Evolutionary conservation across 148 eudicot species (phyloP).

Genomic region (Arbutus unedo): DNA sequence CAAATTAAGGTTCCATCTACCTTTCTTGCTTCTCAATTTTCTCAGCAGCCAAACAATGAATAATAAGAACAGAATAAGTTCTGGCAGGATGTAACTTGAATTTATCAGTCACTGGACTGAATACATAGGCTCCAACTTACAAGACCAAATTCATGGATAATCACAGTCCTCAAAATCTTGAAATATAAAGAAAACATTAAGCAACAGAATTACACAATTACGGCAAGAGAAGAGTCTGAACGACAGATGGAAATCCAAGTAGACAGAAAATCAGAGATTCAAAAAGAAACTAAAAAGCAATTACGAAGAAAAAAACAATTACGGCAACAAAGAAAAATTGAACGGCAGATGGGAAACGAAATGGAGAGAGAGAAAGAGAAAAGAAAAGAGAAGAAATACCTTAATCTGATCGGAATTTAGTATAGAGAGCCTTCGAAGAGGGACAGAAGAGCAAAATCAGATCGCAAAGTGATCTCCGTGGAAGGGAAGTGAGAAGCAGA

Average conservation of each 20-base stretch:
- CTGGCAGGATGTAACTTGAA: not conserved
- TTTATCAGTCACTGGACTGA: not conserved
- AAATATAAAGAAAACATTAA: not conserved
- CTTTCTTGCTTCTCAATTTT: not conserved
- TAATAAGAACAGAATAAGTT: not conserved
- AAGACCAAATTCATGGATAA: not conserved
- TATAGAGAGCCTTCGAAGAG: not conserved
- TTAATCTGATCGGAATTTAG: not conserved
- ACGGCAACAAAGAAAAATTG: not conserved
- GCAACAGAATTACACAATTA: not conserved
- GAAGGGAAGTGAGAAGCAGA: constrained; percentile 5
- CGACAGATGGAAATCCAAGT: not conserved
- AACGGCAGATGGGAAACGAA: not conserved
- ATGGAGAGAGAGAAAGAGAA: not conserved
- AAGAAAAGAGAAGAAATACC: not conserved
- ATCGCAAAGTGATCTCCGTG: not conserved
- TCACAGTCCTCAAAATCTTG: not conserved
- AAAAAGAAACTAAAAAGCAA: not conserved
- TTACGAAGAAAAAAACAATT: not conserved
- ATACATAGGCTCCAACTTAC: too few relatives aligned
- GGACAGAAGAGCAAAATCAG: not conserved
- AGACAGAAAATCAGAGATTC: not conserved
- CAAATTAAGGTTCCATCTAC: not conserved
- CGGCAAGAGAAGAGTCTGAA: not conserved
- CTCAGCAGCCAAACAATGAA: constrained; percentile 4